These are phyloP conservation scores for Fraxinus sp. DNA, from an alignment of 305 asterid genomes.

Conservation along the genomic window DNA sequence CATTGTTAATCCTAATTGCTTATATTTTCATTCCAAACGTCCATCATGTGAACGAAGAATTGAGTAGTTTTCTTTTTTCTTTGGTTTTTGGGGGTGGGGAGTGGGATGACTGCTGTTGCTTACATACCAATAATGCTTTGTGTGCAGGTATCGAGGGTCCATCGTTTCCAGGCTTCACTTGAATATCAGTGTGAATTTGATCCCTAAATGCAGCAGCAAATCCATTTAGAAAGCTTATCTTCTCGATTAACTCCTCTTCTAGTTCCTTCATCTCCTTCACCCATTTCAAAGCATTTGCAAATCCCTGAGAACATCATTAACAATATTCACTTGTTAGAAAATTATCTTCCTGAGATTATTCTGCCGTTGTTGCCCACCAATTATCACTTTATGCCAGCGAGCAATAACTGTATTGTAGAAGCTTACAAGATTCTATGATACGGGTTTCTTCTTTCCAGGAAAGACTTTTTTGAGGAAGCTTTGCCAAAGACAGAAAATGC, in stretches of 20 bases:
- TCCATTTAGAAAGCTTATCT: conserved; percentile 53
- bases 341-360: not conserved
- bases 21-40: not conserved
- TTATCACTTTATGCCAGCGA: not conserved
- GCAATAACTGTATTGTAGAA: too few species aligned
- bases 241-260: conserved; percentile 64
- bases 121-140: conserved; percentile 62
- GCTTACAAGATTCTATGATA: too few species aligned
- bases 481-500: not conserved
- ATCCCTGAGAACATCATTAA: conserved; percentile 46
- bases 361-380: not conserved
- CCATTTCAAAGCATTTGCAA: conserved; percentile 74
- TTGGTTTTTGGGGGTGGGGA: not conserved
- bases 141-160: conserved; percentile 76
- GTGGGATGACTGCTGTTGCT: not conserved
- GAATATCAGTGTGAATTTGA: conserved; percentile 72
- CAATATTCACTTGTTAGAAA: not conserved
- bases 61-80: not conserved
- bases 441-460: not conserved
- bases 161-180: conserved; percentile 61
- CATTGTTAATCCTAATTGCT: not conserved
- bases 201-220: conserved; percentile 58
- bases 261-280: conserved; percentile 77
- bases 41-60: not conserved
- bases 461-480: not conserved